A percentile compares a stretch with the other conserved stretches of the same genome.
Conservation (phyloP, 108 stramenopile genomes). For the Cyclotella sp. region DNA sequence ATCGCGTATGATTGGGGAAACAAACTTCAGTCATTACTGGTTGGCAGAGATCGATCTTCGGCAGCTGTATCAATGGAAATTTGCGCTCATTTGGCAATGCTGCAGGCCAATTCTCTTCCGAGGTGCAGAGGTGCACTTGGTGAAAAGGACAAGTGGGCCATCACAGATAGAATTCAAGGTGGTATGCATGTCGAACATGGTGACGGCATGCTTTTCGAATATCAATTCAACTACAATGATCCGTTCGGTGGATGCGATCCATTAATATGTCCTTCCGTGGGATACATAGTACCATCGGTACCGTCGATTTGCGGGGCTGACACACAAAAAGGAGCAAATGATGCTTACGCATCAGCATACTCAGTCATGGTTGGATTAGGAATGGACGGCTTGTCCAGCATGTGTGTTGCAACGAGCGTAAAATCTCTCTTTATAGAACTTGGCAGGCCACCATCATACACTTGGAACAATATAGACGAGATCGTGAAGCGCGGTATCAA, state of each 20-base stretch:
- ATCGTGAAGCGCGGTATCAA: constrained; percentile 20
- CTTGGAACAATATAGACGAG: constrained; percentile 30
- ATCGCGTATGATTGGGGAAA: constrained; percentile 32
- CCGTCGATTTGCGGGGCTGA: neutral
- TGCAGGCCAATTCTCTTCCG: constrained; percentile 39
- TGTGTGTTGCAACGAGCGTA: constrained; percentile 27
- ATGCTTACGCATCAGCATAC: constrained; percentile 36
- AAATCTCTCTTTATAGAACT: constrained; percentile 21
- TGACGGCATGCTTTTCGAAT: constrained; percentile 29
- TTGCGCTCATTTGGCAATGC: constrained; percentile 43
- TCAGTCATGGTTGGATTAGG: constrained; percentile 21
- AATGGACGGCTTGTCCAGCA: constrained; percentile 21
- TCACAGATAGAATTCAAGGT: constrained; percentile 26
- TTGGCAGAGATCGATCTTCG: constrained; percentile 16
- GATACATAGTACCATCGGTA: constrained; percentile 18
- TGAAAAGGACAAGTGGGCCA: constrained; percentile 34
- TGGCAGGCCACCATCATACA: constrained; percentile 28
- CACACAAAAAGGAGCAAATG: constrained; percentile 13
- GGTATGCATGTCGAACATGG: constrained; percentile 24
- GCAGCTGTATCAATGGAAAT: constrained; percentile 38
- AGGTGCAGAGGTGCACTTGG: constrained; percentile 33
- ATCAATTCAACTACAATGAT: constrained; percentile 38
- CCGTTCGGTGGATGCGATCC: constrained; percentile 45
- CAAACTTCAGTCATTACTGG: constrained; percentile 28
- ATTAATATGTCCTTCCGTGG: constrained; percentile 27